A percentile compares a stretch with the other conserved stretches of the same genome.
phyloP scores from a whole-genome alignment of 2,329 filamentous ascomycete genomes.

The Phyllosticta citriasiana region DNA sequence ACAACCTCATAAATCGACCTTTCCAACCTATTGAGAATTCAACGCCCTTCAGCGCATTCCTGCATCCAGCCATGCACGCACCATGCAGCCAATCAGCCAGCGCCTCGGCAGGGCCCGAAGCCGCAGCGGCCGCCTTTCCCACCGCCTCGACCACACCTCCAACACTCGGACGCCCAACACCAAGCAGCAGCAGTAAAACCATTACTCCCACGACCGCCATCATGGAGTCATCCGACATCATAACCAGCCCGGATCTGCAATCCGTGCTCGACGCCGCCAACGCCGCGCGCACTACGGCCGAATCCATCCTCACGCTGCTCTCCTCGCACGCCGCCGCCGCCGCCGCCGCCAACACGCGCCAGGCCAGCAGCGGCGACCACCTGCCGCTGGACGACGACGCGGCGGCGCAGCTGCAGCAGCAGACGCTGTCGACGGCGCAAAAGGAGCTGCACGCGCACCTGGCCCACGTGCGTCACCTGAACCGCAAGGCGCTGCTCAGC shows the following conservation, averaged over 20 bases:
- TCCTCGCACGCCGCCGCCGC: conserved; percentile 36
- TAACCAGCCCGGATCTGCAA: conserved; percentile 55
- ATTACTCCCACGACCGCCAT: background rate
- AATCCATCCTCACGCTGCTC: conserved; percentile 49
- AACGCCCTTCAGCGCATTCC: background rate
- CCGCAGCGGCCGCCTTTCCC: background rate
- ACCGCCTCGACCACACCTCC: background rate
- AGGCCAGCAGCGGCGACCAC: background rate
- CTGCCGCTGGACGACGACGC: conserved; percentile 36
- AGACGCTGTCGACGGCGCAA: conserved; percentile 62
- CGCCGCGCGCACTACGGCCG: conserved; percentile 61
- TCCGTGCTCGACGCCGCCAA: conserved; percentile 63
- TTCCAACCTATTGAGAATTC: background rate
- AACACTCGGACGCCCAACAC: background rate
- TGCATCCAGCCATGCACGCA: background rate
- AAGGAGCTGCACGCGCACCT: conserved; percentile 65
- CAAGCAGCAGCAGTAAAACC: background rate
- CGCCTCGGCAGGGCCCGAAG: background rate
- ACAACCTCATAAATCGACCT: background rate
- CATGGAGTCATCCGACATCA: conserved; percentile 29
- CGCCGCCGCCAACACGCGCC: conserved; percentile 23
- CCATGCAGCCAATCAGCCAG: conserved; percentile 1
- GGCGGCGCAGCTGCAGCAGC: conserved; percentile 17
- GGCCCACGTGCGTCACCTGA: conserved; percentile 54
- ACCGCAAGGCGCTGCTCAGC: conserved; percentile 69